Evolutionary conservation across 495 filamentous ascomycete species (phyloP).

Genomic region (Tetracladium marchalianum): DNA sequence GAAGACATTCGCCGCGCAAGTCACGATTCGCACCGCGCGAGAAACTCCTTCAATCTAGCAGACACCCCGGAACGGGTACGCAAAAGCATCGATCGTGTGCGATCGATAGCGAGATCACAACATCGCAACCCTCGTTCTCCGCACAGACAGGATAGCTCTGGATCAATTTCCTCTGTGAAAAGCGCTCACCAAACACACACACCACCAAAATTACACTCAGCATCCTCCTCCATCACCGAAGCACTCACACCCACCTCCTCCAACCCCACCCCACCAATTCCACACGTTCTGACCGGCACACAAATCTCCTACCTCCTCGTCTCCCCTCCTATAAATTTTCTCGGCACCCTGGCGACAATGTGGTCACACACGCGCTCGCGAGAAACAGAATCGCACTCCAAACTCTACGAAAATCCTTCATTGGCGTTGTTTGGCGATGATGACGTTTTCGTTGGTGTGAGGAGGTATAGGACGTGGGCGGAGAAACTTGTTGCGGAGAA

Average conservation of each 20-base stretch:
- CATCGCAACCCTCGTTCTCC: background rate
- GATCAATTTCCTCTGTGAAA: background rate
- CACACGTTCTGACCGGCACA: constrained; percentile 18
- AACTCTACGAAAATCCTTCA: constrained; percentile 32
- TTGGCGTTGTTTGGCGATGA: constrained; percentile 70
- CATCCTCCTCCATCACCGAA: too few relatives aligned
- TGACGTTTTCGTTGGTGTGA: constrained; percentile 65
- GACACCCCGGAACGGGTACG: constrained; percentile 14
- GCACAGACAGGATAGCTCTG: constrained; percentile 4
- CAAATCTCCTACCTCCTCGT: constrained; percentile 64
- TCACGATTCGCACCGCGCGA: constrained; percentile 13
- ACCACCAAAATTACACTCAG: too few relatives aligned
- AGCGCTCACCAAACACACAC: too few relatives aligned
- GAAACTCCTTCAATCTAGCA: constrained; percentile 10
- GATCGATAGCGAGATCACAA: constrained; percentile 8
- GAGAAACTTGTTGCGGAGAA: constrained; percentile 33
- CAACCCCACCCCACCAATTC: background rate
- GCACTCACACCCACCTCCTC: too few relatives aligned
- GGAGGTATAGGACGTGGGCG: constrained; percentile 62
- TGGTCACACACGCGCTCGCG: constrained; percentile 24
- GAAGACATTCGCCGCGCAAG: constrained; percentile 17
- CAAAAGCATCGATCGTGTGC: constrained; percentile 17
- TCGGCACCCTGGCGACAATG: constrained; percentile 47
- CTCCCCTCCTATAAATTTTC: constrained; percentile 63
- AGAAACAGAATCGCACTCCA: background rate